Conservation (phyloP, 2,329 filamentous ascomycete species). For the Grosmannia serpens region DNA sequence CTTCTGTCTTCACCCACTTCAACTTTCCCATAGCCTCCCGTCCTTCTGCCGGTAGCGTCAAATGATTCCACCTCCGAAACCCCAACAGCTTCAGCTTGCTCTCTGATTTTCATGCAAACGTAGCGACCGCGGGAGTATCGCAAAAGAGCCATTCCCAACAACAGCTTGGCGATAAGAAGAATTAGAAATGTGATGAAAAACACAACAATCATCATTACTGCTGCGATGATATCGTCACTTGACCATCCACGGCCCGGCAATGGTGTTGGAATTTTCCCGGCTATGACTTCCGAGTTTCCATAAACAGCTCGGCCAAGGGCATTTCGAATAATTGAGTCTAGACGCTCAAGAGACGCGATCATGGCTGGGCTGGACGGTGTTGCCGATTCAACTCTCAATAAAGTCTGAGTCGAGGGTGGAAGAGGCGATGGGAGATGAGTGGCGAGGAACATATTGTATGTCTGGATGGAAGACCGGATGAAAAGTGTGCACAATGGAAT, state of each 20-base stretch:
- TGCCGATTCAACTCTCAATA: conserved; percentile 48
- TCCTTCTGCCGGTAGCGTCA: conserved; percentile 60
- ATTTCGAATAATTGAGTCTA: conserved; percentile 66
- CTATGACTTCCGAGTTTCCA: conserved; percentile 32
- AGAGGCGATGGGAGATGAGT: conserved; percentile 71
- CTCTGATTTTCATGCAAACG: conserved; percentile 63
- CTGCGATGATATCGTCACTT: conserved; percentile 62
- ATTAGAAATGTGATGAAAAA: conserved; percentile 78
- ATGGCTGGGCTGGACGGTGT: conserved; percentile 59
- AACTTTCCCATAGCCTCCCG: conserved; percentile 74
- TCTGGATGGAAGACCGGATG: conserved; percentile 87
- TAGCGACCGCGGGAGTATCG: conserved; percentile 72
- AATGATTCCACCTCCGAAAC: conserved; percentile 41
- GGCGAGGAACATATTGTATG: conserved; percentile 95
- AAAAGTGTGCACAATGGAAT: conserved; percentile 91
- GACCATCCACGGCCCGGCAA: conserved; percentile 29
- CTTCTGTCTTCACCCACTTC: conserved; percentile 84
- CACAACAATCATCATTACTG: conserved; percentile 72
- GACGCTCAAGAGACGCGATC: conserved; percentile 64
- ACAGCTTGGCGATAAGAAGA: conserved; percentile 70
- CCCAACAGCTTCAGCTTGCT: conserved; percentile 37
- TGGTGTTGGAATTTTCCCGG: conserved; percentile 10
- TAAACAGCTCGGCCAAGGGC: conserved; percentile 67
- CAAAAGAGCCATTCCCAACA: conserved; percentile 80
- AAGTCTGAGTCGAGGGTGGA: conserved; percentile 51